Evolutionary conservation across 768 basidiomycete species (phyloP), one percentile per base, ranked within the genome.

Genomic region (Tricholoma flavovirens): DNA sequence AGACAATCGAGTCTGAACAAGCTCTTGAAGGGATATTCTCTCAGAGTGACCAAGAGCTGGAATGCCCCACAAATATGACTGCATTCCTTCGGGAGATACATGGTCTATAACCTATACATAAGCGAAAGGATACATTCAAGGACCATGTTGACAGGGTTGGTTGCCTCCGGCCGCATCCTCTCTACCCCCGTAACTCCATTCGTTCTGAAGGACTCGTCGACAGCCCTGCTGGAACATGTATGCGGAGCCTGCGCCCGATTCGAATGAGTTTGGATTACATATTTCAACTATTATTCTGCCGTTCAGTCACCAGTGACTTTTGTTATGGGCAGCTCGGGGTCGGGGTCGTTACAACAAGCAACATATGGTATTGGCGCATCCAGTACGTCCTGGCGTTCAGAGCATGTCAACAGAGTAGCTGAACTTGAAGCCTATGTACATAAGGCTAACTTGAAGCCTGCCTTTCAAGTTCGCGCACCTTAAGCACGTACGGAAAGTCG

Each of bases 1-100:
- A 93, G 90, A 79, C 80, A 14, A 69, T 68, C 6, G 81, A 86
- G 62, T 82, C 88, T 3, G 77, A 69, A 17, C 71, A 76, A 33
- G 75, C 75, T 6, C 83, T 88, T 56, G 83, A 87, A 59, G 69
- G 80, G 3, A 60, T 92, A 29, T 84, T 89, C 67, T 88, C 88
- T 21, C 77, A 72, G 55, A 83, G 66, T 56, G 73, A 74, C 24
- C 76, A 77, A 19, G 61, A 67, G 50, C 68, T 89, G 59, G 72
- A 77, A 60, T 82, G 81, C 67, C 78, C 77, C 64, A 79, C 79
- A 54, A 76, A 81, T 63, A 73, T 86, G 38, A 75, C 80, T 42
- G 69, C 75, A 4, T 86, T 84, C 68, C 70, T 88, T 53, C 81
- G 75, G 64, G 77, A 76, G 62, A 84, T 85, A 56, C 66, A 74